Conservation (phyloP, 164 flowering plant species). For the Berberis vulgaris region DNA sequence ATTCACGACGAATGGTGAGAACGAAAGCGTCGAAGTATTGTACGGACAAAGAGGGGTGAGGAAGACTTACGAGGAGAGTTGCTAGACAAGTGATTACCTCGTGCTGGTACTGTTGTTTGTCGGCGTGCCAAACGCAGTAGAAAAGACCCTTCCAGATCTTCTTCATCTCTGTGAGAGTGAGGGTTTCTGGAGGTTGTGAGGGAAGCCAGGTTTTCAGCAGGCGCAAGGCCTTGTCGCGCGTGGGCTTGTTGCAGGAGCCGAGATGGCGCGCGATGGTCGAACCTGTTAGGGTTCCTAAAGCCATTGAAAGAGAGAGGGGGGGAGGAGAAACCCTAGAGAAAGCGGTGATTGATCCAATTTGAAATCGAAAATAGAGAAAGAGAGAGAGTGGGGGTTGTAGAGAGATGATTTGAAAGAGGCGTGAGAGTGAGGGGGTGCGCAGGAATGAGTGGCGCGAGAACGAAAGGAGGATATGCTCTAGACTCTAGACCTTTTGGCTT, state of each 20-base stretch:
- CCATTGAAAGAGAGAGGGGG: too few relatives aligned
- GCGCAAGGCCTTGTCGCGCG: constrained; percentile 41
- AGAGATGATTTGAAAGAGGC: too few relatives aligned
- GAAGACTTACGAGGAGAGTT: constrained; percentile 29
- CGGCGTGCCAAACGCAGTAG: constrained; percentile 50
- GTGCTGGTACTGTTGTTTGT: constrained; percentile 32
- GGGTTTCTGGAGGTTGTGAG: constrained; percentile 31
- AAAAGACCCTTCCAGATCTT: constrained; percentile 91
- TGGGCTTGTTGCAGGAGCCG: constrained; percentile 51
- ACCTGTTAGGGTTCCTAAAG: too few relatives aligned
- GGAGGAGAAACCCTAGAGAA: too few relatives aligned
- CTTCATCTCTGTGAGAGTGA: constrained; percentile 35
- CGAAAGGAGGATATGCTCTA: too few relatives aligned
- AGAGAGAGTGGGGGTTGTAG: too few relatives aligned
- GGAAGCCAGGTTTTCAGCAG: constrained; percentile 53
- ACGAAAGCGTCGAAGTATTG: constrained; percentile 52
- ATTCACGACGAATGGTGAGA: constrained; percentile 78
- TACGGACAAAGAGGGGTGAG: constrained; percentile 25
- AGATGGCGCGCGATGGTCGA: constrained; percentile 13
- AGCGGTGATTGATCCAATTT: too few relatives aligned
- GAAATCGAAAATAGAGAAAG: too few relatives aligned
- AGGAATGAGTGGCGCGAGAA: too few relatives aligned
- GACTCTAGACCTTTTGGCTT: too few relatives aligned
- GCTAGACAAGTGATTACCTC: constrained; percentile 51
- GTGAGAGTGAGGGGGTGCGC: too few relatives aligned